Base-by-base conservation (phyloP, 768 basidiomycete genomes). In the Heimioporus sp. region DNA sequence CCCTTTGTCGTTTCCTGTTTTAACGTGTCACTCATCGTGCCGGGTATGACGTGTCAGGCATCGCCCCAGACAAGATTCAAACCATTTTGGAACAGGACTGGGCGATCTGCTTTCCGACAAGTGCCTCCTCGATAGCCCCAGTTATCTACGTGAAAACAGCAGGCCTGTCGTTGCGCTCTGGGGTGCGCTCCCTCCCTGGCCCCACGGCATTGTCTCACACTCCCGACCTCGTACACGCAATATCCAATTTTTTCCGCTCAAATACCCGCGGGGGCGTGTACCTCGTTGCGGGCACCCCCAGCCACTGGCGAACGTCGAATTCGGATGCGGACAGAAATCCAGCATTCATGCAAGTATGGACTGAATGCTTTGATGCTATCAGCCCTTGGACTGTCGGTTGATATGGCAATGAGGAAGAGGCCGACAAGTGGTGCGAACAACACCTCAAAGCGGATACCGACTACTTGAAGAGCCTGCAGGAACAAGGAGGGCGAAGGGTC, bases 11-110 rank as follows among this genome's bases (percentile, higher is more conserved):
- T 2, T 11, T 31, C 13, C 19, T 28, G 13, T 16, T 49, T 37
- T 39, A 32, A 44, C 17, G 2, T 13, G 13, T 32, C 24, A 37
- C 24, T 11, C 17, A n/a, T 17, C 16, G 57, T 20, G 39, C 12
- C 51, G 91, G 90, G 89, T 92, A 92, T 64, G 90, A 92, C 65
- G 83, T 92, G 3, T 80, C 87, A 10, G 87, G 88, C 17, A 83
- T 92, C n/a, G 70, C 85, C 20, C 74, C 85, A 7, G 81, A 86
- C 49, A 81, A 82, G 48, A 78, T 93, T n/a, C 81, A 80, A 47
- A 70, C 71, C 9, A 74, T 90, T 40, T 67, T 93, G 15, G 79
- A 87, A 58, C 76, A 77, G 41, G 91, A 93, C 66, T 90, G 88
- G 86, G 59, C 67, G 6, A 91, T 64, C 82, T 93, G 37, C 62